Conservation (phyloP, 1,284 basidiomycete genomes). For the Tetrapyrgos nigripes region DNA sequence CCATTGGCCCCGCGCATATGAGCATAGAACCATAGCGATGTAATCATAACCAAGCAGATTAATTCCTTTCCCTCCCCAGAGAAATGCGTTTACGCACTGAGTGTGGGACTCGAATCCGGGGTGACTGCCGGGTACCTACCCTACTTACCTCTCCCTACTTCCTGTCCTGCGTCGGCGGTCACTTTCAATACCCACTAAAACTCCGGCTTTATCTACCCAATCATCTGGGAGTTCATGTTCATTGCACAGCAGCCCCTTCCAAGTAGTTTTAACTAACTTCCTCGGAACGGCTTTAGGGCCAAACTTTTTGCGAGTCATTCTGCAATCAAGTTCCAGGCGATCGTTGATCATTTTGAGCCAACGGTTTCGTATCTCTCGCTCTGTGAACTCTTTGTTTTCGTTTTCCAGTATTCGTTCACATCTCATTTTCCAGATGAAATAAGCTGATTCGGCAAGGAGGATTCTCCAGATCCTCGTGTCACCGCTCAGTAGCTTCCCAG, state of each 20-base stretch:
- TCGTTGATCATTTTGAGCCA: slow-evolving; percentile 5
- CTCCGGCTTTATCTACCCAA: slow-evolving; percentile 14
- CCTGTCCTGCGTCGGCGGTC: background rate
- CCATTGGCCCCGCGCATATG: no score
- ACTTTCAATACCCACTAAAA: no score
- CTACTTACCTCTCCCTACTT: background rate
- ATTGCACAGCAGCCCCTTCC: slow-evolving; percentile 12
- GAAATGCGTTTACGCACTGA: no score
- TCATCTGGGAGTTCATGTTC: slow-evolving; percentile 19
- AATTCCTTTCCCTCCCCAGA: no score
- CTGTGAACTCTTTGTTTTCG: background rate
- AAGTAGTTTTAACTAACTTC: slow-evolving; percentile 14
- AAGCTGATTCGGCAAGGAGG: background rate
- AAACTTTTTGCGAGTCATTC: slow-evolving; percentile 5
- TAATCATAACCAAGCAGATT: no score
- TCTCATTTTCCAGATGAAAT: slow-evolving; percentile 4
- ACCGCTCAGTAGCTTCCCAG: no score
- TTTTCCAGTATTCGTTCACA: slow-evolving; percentile 2
- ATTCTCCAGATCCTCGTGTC: no score
- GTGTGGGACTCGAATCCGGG: no score
- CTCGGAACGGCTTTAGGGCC: slow-evolving; percentile 1
- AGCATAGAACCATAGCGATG: no score
- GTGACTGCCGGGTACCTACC: no score
- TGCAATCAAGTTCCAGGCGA: background rate
- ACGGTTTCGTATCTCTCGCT: background rate